Conservation (phyloP, 192 early-diverging fungal genomes). For the Lunasporangiospora selenospora region DNA sequence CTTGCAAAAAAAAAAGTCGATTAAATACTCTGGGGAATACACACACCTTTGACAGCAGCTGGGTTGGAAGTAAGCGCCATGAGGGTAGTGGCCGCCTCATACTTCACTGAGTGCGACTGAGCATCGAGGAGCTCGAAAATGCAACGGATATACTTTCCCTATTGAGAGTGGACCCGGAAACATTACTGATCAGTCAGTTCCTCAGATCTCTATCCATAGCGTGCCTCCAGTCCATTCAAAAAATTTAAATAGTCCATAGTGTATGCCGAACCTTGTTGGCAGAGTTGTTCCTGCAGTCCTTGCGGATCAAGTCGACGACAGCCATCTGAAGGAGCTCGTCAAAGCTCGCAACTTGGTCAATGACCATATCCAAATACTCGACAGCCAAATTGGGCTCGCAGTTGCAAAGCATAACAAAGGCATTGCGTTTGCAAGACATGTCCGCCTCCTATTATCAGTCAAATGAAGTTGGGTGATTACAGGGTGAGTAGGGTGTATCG, state of each 20-base stretch:
- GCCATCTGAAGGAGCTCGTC: conserved; percentile 95
- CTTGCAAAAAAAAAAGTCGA: conserved; percentile 8
- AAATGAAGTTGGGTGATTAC: no score
- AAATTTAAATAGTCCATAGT: not conserved
- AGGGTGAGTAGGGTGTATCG: no score
- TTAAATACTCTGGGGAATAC: not conserved
- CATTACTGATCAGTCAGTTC: not conserved
- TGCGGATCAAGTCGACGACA: conserved; percentile 94
- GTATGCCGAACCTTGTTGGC: conserved; percentile 75
- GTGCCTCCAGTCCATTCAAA: no score
- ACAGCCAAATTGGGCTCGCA: conserved; percentile 80
- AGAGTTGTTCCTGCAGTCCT: conserved; percentile 80
- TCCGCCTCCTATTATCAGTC: conserved; percentile 82
- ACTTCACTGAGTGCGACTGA: conserved; percentile 89
- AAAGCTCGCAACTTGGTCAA: conserved; percentile 75
- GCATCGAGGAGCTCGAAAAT: conserved; percentile 87
- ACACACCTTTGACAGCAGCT: conserved; percentile 84
- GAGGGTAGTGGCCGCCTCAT: conserved; percentile 95
- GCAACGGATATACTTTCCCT: conserved; percentile 92
- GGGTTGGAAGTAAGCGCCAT: conserved; percentile 87
- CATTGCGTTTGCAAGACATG: conserved; percentile 91
- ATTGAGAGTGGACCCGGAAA: not conserved
- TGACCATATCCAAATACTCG: conserved; percentile 81
- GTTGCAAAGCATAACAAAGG: conserved; percentile 91
- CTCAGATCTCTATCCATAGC: no score